A percentile compares a stretch with the other conserved stretches of the same genome.
phyloP scores from a whole-genome alignment of 441 rosid species.

The Daphne laureola region DNA sequence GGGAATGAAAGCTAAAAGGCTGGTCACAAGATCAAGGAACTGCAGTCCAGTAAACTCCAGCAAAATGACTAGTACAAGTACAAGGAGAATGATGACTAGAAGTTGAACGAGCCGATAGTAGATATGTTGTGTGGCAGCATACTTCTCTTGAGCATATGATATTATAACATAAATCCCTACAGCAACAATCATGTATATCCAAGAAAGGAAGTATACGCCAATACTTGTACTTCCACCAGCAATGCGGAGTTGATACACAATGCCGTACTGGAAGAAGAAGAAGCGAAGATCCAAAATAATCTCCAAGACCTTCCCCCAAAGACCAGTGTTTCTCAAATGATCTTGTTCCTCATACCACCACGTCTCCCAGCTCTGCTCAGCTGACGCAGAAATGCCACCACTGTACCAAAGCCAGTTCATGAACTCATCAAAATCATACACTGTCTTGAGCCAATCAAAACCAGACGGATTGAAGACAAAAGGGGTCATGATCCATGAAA shows the following conservation, averaged over 20 bases:
- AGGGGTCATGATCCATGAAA: constrained; percentile 83
- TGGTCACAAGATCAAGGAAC: constrained; percentile 65
- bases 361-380: constrained; percentile 92
- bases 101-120: constrained; percentile 78
- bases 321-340: constrained; percentile 72
- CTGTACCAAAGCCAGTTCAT: constrained; percentile 87
- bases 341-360: constrained; percentile 98
- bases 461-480: constrained; percentile 88
- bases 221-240: constrained; percentile 55
- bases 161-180: constrained; percentile 40
- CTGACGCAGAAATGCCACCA: constrained; percentile 59
- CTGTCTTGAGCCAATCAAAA: constrained; percentile 90
- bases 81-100: constrained; percentile 43
- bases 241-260: constrained; percentile 75
- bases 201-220: constrained; percentile 58
- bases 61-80: constrained; percentile 47
- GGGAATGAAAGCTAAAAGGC: constrained; percentile 82
- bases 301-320: constrained; percentile 55
- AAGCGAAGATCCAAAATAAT: constrained; percentile 72
- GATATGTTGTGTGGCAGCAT: constrained; percentile 64
- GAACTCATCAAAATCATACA: constrained; percentile 83
- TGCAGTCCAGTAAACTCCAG: constrained; percentile 50
- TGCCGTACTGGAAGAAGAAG: constrained; percentile 88
- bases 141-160: constrained; percentile 61
- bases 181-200: constrained; percentile 53